Percentiles rank a stretch among this genome's conserved stretches.
phyloP scores from a whole-genome alignment of 129 eudicot genomes.

The Flaveria sonorensis region DNA sequence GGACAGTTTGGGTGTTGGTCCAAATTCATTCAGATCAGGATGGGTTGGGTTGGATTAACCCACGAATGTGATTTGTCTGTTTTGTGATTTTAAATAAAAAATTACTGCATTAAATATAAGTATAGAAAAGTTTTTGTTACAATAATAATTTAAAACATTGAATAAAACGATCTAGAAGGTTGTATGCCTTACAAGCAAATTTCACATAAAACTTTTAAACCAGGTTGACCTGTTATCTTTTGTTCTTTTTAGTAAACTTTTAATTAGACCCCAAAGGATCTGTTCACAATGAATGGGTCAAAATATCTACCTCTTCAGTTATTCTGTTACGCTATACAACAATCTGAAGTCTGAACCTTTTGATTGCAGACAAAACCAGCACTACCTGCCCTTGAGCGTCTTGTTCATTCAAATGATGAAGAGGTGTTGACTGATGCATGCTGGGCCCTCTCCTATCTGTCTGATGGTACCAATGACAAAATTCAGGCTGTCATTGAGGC shows the following conservation, averaged over 20 bases:
- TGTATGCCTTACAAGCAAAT: not conserved
- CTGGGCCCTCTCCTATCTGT: constrained; percentile 91
- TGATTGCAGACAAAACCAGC: constrained; percentile 71
- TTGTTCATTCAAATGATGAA: constrained; percentile 79
- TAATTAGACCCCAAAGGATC: not conserved
- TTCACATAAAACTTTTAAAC: not conserved
- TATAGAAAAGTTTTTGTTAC: not conserved
- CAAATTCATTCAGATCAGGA: not conserved
- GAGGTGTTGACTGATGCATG: constrained; percentile 95
- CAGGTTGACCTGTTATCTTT: not conserved
- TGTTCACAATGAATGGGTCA: not conserved
- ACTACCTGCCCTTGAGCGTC: constrained; percentile 81
- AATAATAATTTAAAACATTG: not conserved
- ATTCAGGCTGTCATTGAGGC: constrained; percentile 94
- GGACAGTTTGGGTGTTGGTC: not conserved
- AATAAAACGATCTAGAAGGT: not conserved
- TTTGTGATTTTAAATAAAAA: not conserved
- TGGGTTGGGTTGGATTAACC: not conserved
- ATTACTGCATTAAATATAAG: not conserved
- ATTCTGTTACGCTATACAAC: not conserved
- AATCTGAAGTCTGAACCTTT: not conserved
- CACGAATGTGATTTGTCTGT: not conserved
- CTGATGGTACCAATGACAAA: constrained; percentile 92
- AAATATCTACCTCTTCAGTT: not conserved
- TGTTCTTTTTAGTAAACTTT: not conserved